A percentile compares a stretch with the other conserved stretches of the same genome.
Evolutionary conservation across 306 rosid genomes (phyloP).

Genomic region (Cajanus cajan): DNA sequence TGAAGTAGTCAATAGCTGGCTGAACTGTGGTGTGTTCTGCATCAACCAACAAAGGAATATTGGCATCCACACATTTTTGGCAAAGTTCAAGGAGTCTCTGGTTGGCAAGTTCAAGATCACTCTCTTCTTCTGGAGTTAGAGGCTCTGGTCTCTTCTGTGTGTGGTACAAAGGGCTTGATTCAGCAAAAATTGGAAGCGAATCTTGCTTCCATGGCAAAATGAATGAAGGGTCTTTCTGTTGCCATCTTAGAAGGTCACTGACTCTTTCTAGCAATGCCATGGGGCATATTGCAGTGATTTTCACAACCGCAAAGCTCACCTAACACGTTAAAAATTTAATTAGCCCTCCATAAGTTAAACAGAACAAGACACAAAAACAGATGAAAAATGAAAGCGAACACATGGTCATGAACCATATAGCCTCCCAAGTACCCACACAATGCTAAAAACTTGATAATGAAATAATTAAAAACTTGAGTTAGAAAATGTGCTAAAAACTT

Average conservation of each 20-base stretch:
- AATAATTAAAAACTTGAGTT: background rate
- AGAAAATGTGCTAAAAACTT: background rate
- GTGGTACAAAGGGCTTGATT: conserved; percentile 78
- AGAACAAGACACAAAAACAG: background rate
- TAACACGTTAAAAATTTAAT: conserved; percentile 5
- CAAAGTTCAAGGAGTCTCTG: conserved; percentile 61
- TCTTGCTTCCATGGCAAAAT: conserved; percentile 76
- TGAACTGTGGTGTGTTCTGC: conserved; percentile 85
- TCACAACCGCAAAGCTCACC: conserved; percentile 67
- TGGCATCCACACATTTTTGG: conserved; percentile 48
- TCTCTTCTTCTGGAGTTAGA: conserved; percentile 60
- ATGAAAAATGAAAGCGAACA: background rate
- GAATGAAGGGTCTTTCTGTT: conserved; percentile 64
- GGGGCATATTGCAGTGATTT: conserved; percentile 89
- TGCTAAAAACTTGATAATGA: background rate
- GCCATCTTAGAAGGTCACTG: conserved; percentile 88
- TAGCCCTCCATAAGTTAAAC: background rate
- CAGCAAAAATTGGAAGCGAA: conserved; percentile 61
- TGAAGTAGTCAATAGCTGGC: conserved; percentile 89
- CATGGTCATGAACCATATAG: background rate
- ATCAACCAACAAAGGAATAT: conserved; percentile 62
- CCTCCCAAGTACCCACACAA: background rate
- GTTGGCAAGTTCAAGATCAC: conserved; percentile 53
- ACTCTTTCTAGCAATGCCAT: conserved; percentile 57
- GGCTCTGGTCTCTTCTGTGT: conserved; percentile 59